Percentiles rank a stretch among this genome's conserved stretches.
Conservation (phyloP, 2,329 filamentous ascomycete genomes). For the Colletotrichum spinosum region DNA sequence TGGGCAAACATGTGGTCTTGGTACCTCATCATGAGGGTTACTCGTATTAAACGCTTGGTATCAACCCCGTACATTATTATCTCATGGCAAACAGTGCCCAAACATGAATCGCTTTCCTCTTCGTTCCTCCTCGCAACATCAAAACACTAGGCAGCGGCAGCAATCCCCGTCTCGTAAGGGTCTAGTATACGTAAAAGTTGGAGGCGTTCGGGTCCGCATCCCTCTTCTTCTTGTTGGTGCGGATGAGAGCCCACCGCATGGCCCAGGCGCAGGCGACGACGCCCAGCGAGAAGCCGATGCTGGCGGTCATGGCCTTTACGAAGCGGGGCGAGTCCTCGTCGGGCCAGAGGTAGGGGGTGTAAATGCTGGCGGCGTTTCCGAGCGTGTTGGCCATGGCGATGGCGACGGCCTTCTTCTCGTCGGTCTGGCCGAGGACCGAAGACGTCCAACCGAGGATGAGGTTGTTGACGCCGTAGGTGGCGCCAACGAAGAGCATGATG, state of each 20-base stretch:
- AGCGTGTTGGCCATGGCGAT: constrained; percentile 46
- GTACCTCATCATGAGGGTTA: no score
- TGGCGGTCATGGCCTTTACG: constrained; percentile 39
- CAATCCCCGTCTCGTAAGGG: not conserved
- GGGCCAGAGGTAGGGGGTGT: constrained; percentile 40
- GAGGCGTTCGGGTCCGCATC: constrained; percentile 39
- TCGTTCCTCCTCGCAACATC: not conserved
- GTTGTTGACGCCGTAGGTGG: constrained; percentile 51
- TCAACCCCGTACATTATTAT: no score
- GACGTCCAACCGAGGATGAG: constrained; percentile 58
- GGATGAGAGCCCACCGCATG: constrained; percentile 48
- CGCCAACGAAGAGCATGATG: constrained; percentile 53
- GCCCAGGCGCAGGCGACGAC: constrained; percentile 52
- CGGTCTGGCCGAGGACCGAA: constrained; percentile 54
- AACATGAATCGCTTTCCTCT: not conserved
- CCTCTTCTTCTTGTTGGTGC: constrained; percentile 49
- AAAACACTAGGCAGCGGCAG: not conserved
- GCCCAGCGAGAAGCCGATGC: constrained; percentile 44
- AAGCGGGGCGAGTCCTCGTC: constrained; percentile 33
- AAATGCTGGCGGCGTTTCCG: constrained; percentile 37
- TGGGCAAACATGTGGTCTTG: no score
- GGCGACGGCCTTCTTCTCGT: constrained; percentile 59
- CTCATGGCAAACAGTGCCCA: no score
- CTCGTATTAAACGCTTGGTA: no score
- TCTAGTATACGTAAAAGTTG: constrained; percentile 46